Evolutionary conservation across 2,329 filamentous ascomycete species (phyloP).

Genomic region (Fusarium sp.): DNA sequence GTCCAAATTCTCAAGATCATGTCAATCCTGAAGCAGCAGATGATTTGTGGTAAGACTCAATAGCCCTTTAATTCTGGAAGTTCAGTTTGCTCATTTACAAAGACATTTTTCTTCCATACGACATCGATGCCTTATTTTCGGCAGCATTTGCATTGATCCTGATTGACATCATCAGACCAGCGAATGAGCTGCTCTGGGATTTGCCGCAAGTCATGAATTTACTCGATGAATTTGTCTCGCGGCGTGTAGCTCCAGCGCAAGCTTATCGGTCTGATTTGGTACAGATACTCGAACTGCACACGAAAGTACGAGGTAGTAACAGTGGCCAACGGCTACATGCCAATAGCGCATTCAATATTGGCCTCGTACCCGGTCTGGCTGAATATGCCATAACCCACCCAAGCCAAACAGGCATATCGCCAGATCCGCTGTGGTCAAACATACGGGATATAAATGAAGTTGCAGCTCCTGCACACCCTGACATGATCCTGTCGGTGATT

Average conservation of each 20-base stretch:
- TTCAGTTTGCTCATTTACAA: not conserved
- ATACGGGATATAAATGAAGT: not conserved
- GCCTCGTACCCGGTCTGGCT: not conserved
- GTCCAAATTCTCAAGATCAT: slow-evolving; percentile 34
- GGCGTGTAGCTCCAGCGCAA: slow-evolving; percentile 32
- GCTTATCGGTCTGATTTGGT: slow-evolving; percentile 31
- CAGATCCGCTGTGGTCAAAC: slow-evolving; percentile 34
- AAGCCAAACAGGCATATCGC: slow-evolving; percentile 7
- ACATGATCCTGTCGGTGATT: slow-evolving; percentile 31
- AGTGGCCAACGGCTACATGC: not conserved
- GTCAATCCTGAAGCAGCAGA: slow-evolving; percentile 28
- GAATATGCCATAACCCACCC: slow-evolving; percentile 19
- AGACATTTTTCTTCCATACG: slow-evolving; percentile 38
- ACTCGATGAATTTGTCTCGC: slow-evolving; percentile 29
- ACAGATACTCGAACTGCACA: slow-evolving; percentile 30
- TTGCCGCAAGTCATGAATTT: slow-evolving; percentile 33
- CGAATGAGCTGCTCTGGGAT: slow-evolving; percentile 35
- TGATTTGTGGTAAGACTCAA: slow-evolving; percentile 31
- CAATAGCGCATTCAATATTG: not conserved
- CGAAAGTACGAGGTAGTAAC: slow-evolving; percentile 13
- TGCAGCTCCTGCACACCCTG: slow-evolving; percentile 1
- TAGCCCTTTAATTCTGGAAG: too few species aligned
- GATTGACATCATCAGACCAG: slow-evolving; percentile 33
- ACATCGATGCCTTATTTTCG: slow-evolving; percentile 36
- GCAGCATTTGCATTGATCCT: slow-evolving; percentile 32